phyloP scores from a whole-genome alignment of 2,329 filamentous ascomycete species.

The Fusarium sp. region DNA sequence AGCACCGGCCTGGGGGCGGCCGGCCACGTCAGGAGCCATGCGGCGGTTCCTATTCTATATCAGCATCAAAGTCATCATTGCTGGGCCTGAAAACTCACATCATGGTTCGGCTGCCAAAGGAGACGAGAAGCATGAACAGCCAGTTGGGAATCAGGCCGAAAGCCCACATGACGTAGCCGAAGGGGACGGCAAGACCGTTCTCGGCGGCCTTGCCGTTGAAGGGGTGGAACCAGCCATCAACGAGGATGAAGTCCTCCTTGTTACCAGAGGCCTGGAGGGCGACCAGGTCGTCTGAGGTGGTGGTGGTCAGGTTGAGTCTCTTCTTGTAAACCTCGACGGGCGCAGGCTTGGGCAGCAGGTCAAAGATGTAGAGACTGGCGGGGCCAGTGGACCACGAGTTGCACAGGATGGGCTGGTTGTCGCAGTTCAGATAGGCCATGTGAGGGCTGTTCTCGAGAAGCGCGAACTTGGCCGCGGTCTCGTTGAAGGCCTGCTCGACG shows the following conservation, averaged over 20 bases:
- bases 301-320: conserved; percentile 76
- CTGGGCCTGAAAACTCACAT: conserved; percentile 69
- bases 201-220: conserved; percentile 76
- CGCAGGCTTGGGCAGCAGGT: conserved; percentile 73
- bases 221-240: conserved; percentile 80
- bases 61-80: conserved; percentile 31
- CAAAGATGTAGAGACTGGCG: conserved; percentile 75
- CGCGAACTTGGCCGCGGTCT: conserved; percentile 73
- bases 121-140: conserved; percentile 82
- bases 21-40: conserved; percentile 40
- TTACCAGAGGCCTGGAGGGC: conserved; percentile 65
- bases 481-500: conserved; percentile 74
- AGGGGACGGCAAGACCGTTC: conserved; percentile 70
- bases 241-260: conserved; percentile 60
- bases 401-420: conserved; percentile 79
- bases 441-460: conserved; percentile 72
- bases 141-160: conserved; percentile 78
- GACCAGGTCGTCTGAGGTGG: conserved; percentile 72
- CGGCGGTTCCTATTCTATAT: conserved; percentile 53
- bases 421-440: conserved; percentile 79
- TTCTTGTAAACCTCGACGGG: conserved; percentile 73
- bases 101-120: conserved; percentile 77
- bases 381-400: conserved; percentile 77
- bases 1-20: conserved; percentile 27
- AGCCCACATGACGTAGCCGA: conserved; percentile 76